Conservation (phyloP, 2,329 filamentous ascomycete genomes). For the Dactylellina cionopaga region DNA sequence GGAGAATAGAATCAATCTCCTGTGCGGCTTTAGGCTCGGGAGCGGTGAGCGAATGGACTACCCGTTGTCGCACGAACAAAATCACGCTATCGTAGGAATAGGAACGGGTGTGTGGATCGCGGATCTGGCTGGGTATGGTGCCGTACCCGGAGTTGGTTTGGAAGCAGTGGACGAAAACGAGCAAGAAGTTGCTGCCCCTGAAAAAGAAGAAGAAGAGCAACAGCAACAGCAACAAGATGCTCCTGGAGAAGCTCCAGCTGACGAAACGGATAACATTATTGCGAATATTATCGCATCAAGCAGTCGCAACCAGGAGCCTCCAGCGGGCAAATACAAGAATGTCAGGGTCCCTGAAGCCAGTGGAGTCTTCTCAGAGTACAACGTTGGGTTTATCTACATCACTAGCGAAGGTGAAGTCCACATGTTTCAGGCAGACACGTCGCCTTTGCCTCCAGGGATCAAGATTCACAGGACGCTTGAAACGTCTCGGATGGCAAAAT, state of each 20-base stretch:
- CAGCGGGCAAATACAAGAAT: slow-evolving; percentile 11
- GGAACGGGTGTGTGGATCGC: slow-evolving; percentile 47
- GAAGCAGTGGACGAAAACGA: slow-evolving; percentile 22
- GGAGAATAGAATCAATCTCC: slow-evolving; percentile 46
- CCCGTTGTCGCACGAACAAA: slow-evolving; percentile 31
- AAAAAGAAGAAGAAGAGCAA: slow-evolving; percentile 1
- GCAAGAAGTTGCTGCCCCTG: neutral
- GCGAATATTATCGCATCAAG: slow-evolving; percentile 1
- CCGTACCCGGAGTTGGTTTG: slow-evolving; percentile 38
- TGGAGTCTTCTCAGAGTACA: slow-evolving; percentile 41
- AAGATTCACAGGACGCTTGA: slow-evolving; percentile 43
- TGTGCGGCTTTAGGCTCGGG: slow-evolving; percentile 47
- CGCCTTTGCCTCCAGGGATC: slow-evolving; percentile 30
- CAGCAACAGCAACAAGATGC: neutral
- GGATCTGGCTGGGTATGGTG: slow-evolving; percentile 43
- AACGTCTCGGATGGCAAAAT: slow-evolving; percentile 38
- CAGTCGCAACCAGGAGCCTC: neutral
- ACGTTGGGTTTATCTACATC: slow-evolving; percentile 36
- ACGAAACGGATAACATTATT: neutral
- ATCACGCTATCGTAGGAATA: slow-evolving; percentile 25
- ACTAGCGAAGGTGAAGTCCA: slow-evolving; percentile 47
- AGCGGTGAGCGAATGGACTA: slow-evolving; percentile 44
- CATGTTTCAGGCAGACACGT: slow-evolving; percentile 35
- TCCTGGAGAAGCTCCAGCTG: neutral
- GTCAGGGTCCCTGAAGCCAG: slow-evolving; percentile 34